Percentiles rank a stretch among this genome's conserved stretches.
phyloP scores from a whole-genome alignment of 345 rosid genomes.

The Diplotaxis tenuifolia region DNA sequence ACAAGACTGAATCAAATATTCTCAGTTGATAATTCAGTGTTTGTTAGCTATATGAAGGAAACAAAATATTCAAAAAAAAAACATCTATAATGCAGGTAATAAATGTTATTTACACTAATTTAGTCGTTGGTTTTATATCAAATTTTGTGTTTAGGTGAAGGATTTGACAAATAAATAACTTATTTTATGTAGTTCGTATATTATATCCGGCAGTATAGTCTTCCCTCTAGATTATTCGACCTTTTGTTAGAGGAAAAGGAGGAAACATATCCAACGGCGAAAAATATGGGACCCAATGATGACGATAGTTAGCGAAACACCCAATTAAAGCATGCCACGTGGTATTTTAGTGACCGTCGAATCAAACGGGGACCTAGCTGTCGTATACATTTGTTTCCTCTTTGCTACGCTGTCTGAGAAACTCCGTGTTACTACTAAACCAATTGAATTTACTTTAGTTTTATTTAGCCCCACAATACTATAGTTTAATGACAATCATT shows the following conservation, averaged over 20 bases:
- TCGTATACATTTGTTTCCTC: not conserved
- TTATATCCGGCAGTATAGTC: not conserved
- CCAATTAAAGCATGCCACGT: not conserved
- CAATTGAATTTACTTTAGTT: not conserved
- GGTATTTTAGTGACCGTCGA: not conserved
- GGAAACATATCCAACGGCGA: constrained; percentile 9
- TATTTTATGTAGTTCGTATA: too few species aligned
- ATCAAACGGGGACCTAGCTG: constrained; percentile 16
- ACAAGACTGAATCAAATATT: too few species aligned
- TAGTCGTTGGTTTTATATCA: not conserved
- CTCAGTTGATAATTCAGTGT: too few species aligned
- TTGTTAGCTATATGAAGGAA: too few species aligned
- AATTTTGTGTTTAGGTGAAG: not conserved
- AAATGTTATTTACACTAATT: not conserved
- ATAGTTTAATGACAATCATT: constrained; percentile 14
- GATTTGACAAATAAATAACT: not conserved
- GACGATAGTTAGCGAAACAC: not conserved
- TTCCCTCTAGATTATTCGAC: not conserved
- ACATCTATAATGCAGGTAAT: not conserved
- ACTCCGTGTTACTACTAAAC: not conserved
- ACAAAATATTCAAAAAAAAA: not conserved
- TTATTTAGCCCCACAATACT: not conserved
- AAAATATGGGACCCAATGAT: constrained; percentile 12
- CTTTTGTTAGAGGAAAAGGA: constrained; percentile 1
- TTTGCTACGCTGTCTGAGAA: constrained; percentile 25